Conservation (phyloP, 2,329 filamentous ascomycete genomes). For the Penicillium occitanis region DNA sequence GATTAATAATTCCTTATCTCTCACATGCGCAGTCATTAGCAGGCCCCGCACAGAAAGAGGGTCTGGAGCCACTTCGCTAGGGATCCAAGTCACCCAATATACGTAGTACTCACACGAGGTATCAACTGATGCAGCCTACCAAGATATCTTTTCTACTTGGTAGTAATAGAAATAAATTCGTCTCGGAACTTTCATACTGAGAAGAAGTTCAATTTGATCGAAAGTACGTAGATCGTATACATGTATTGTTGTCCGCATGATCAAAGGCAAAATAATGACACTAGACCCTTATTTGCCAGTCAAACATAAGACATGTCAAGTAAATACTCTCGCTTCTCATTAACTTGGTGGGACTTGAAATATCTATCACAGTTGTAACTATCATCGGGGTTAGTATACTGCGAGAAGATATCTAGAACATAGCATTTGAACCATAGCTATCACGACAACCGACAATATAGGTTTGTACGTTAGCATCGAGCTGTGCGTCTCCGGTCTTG, state of each 20-base stretch:
- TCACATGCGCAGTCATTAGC: neutral
- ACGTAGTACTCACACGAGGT: neutral
- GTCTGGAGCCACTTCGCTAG: neutral
- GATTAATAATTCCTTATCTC: neutral
- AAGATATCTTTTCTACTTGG: neutral
- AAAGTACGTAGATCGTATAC: neutral
- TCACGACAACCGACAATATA: slow-evolving; percentile 11
- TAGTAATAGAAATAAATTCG: neutral
- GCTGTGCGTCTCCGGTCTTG: slow-evolving; percentile 4
- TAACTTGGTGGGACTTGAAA: slow-evolving; percentile 14
- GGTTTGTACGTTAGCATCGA: slow-evolving; percentile 7
- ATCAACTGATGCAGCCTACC: neutral
- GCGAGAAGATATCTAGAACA: neutral
- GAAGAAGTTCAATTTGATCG: neutral
- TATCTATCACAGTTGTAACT: slow-evolving; percentile 16
- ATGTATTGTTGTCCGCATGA: neutral
- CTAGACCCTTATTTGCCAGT: neutral
- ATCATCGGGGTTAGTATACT: neutral
- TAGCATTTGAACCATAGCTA: neutral
- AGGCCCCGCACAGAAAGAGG: slow-evolving; percentile 6
- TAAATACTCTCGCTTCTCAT: slow-evolving; percentile 12
- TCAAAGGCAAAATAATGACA: neutral
- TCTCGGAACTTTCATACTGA: neutral
- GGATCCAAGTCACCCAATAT: neutral
- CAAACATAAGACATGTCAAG: slow-evolving; percentile 10